Conservation (phyloP, 805 yeast genomes). For the Clavispora phyllophila region DNA sequence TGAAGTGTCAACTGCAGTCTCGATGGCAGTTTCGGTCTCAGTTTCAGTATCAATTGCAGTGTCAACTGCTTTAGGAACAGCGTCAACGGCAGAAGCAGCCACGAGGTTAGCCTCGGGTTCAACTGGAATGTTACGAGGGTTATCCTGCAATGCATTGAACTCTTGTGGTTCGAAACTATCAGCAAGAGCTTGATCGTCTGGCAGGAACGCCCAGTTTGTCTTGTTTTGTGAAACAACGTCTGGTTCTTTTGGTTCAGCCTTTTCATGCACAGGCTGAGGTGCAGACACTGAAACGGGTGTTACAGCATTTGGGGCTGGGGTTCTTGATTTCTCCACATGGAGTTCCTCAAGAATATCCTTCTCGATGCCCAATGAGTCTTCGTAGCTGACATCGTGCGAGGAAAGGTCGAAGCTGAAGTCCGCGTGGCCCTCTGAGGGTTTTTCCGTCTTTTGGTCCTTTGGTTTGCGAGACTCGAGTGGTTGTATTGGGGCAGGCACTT, state of each 20-base stretch:
- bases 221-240: too few species aligned
- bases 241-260: too few species aligned
- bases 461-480: background rate
- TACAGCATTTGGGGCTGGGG: background rate
- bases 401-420: conserved; percentile 39
- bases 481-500: conserved; percentile 25
- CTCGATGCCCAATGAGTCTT: conserved; percentile 35
- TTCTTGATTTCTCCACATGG: conserved; percentile 3
- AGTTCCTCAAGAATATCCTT: conserved; percentile 23
- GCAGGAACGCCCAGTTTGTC: too few species aligned
- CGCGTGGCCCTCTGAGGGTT: background rate
- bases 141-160: too few species aligned
- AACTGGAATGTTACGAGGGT: too few species aligned
- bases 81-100: background rate
- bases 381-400: conserved; percentile 35
- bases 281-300: too few species aligned
- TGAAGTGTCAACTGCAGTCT: background rate
- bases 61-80: background rate
- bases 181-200: too few species aligned
- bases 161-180: too few species aligned
- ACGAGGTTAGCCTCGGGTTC: too few species aligned
- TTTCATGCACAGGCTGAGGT: too few species aligned
- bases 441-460: background rate
- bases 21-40: background rate
- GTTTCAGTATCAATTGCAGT: background rate